Percentiles rank a stretch among this genome's conserved stretches.
Evolutionary conservation across 441 rosid species (phyloP).

Genomic region (Jatropha multifida): DNA sequence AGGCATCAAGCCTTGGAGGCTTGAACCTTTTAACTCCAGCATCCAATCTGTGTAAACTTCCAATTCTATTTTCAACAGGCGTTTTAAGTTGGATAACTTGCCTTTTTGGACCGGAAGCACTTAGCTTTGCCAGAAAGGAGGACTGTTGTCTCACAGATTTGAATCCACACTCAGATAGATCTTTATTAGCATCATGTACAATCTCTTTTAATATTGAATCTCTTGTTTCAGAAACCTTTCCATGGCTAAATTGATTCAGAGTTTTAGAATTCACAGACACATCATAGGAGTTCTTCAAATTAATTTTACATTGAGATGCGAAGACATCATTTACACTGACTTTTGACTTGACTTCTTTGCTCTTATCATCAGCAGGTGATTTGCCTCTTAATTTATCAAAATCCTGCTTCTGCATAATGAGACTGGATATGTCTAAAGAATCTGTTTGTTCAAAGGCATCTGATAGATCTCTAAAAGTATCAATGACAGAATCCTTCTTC

Average conservation of each 20-base stretch:
- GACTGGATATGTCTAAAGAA: slow-evolving; percentile 30
- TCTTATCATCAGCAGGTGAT: slow-evolving; percentile 36
- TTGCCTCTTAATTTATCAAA: slow-evolving; percentile 33
- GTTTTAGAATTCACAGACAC: slow-evolving; percentile 33
- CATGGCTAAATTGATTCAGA: slow-evolving; percentile 34
- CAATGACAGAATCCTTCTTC: slow-evolving; percentile 36
- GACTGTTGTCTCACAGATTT: slow-evolving; percentile 48
- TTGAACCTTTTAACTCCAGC: slow-evolving; percentile 76
- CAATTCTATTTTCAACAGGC: slow-evolving; percentile 55
- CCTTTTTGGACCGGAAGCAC: slow-evolving; percentile 67
- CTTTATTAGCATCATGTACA: slow-evolving; percentile 45
- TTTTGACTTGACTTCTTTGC: slow-evolving; percentile 42
- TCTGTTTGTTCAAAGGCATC: slow-evolving; percentile 37
- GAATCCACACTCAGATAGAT: slow-evolving; percentile 52
- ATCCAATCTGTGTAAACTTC: slow-evolving; percentile 55
- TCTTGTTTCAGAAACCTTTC: slow-evolving; percentile 40
- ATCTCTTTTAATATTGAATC: slow-evolving; percentile 51
- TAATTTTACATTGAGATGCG: slow-evolving; percentile 35
- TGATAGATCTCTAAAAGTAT: slow-evolving; percentile 36
- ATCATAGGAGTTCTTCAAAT: slow-evolving; percentile 35
- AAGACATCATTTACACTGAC: slow-evolving; percentile 28
- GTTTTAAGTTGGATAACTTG: slow-evolving; percentile 92
- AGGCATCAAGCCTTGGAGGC: slow-evolving; percentile 89
- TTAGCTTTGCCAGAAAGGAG: slow-evolving; percentile 45
- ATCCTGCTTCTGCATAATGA: slow-evolving; percentile 40